These are phyloP conservation scores for Fusarium musae DNA, from an alignment of 2,329 filamentous ascomycete genomes.

Conservation along the genomic window DNA sequence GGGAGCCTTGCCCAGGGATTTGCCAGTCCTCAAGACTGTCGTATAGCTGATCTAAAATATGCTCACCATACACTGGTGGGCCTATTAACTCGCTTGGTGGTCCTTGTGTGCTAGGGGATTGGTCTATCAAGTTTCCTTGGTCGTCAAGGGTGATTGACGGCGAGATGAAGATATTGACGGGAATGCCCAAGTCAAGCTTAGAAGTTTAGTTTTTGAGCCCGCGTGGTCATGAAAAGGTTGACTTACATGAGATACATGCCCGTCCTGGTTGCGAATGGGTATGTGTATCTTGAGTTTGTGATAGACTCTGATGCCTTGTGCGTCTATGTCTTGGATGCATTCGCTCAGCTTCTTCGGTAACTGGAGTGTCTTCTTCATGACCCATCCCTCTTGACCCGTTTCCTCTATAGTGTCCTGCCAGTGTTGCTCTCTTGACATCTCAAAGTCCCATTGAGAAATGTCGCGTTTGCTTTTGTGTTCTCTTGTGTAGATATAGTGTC, in stretches of 20 bases:
- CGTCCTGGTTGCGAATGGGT: slow-evolving; percentile 91
- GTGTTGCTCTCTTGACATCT: slow-evolving; percentile 66
- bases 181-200: slow-evolving; percentile 85
- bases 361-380: slow-evolving; percentile 68
- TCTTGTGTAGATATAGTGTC: slow-evolving; percentile 58
- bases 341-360: slow-evolving; percentile 82
- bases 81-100: slow-evolving; percentile 71
- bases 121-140: slow-evolving; percentile 78
- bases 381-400: slow-evolving; percentile 72
- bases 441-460: slow-evolving; percentile 68
- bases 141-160: slow-evolving; percentile 89
- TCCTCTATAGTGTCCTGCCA: slow-evolving; percentile 76
- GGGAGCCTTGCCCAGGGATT: slow-evolving; percentile 73
- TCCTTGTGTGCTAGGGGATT: slow-evolving; percentile 59
- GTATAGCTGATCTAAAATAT: slow-evolving; percentile 90
- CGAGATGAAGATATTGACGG: slow-evolving; percentile 92
- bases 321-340: slow-evolving; percentile 89
- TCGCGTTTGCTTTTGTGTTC: slow-evolving; percentile 71
- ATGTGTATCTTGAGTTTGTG: slow-evolving; percentile 93
- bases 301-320: slow-evolving; percentile 86
- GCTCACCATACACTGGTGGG: slow-evolving; percentile 89
- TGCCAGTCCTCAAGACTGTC: slow-evolving; percentile 86
- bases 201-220: background rate
- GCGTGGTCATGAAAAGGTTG: fast-evolving
- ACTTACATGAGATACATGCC: slow-evolving; percentile 85